These are phyloP conservation scores for Emericellopsis cladophorae DNA, from an alignment of 2,329 filamentous ascomycete genomes.

Conservation along the genomic window DNA sequence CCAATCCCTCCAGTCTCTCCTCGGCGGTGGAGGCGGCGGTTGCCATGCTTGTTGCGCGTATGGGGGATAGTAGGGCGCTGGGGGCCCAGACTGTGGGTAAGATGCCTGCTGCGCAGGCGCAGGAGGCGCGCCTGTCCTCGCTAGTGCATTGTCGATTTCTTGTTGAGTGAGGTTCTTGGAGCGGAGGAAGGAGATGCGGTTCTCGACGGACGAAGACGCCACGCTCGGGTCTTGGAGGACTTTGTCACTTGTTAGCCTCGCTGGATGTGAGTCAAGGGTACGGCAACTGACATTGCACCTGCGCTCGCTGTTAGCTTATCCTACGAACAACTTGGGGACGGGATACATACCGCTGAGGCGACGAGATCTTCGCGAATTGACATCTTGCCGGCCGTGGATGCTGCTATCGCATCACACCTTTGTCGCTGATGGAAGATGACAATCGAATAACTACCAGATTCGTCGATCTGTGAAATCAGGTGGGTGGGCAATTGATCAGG, in stretches of 20 bases:
- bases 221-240: slow-evolving; percentile 94
- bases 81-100: slow-evolving; percentile 25
- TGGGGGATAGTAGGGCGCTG: slow-evolving; percentile 32
- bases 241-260: slow-evolving; percentile 20
- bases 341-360: slow-evolving; percentile 55
- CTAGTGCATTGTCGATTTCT: slow-evolving; percentile 77
- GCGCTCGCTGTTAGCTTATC: slow-evolving; percentile 7
- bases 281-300: slow-evolving; percentile 29
- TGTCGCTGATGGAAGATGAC: not conserved
- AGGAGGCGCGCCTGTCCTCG: slow-evolving; percentile 49
- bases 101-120: slow-evolving; percentile 15
- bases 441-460: no score
- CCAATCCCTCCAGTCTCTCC: slow-evolving; percentile 94
- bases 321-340: not conserved
- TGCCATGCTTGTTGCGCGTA: slow-evolving; percentile 46
- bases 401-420: not conserved
- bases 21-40: slow-evolving; percentile 48
- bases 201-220: slow-evolving; percentile 78
- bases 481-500: slow-evolving; percentile 1
- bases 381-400: slow-evolving; percentile 28
- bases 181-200: slow-evolving; percentile 81
- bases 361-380: slow-evolving; percentile 92
- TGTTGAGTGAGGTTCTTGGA: slow-evolving; percentile 96
- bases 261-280: not conserved
- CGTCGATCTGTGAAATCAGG: slow-evolving; percentile 1